Conservation (phyloP, 495 filamentous ascomycete species). For the Daldinia childiae region DNA sequence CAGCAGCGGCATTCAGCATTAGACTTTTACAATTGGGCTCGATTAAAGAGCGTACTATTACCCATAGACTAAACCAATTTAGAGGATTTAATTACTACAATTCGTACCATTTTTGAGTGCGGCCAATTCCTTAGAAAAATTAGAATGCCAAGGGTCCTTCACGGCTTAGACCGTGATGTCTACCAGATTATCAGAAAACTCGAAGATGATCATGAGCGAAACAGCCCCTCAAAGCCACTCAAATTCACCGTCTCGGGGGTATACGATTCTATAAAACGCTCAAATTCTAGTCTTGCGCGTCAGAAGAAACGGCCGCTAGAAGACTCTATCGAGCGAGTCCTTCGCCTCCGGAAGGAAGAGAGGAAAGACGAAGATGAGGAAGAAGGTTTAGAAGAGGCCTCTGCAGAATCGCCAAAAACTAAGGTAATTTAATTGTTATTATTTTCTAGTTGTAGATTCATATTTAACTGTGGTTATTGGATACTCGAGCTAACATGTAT, state of each 20-base stretch:
- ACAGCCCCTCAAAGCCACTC: slow-evolving; percentile 41
- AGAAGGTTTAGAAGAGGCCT: slow-evolving; percentile 70
- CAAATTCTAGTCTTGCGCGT: slow-evolving; percentile 84
- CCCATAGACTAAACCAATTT: not conserved
- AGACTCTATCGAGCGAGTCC: slow-evolving; percentile 84
- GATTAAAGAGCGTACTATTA: not conserved
- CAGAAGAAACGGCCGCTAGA: slow-evolving; percentile 82
- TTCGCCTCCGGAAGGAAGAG: slow-evolving; percentile 77
- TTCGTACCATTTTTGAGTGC: not conserved
- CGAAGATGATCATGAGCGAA: slow-evolving; percentile 66
- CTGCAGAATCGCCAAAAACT: slow-evolving; percentile 47
- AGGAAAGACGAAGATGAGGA: slow-evolving; percentile 62
- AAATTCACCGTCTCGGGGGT: slow-evolving; percentile 67
- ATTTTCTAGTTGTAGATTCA: not conserved
- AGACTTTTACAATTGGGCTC: not conserved
- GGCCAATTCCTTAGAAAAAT: not conserved
- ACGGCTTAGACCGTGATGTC: slow-evolving; percentile 57
- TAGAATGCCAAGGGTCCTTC: slow-evolving; percentile 39
- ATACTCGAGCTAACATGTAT: not conserved
- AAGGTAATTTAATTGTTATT: slow-evolving; percentile 32
- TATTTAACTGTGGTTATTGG: not conserved
- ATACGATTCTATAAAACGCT: slow-evolving; percentile 80
- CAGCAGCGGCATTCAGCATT: not conserved
- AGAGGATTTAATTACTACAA: not conserved
- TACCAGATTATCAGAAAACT: slow-evolving; percentile 80